A percentile compares a stretch with the other conserved stretches of the same genome.
phyloP scores from a whole-genome alignment of 225 moss, liverwort and hornwort species.

The Sphagnum tenellum region DNA sequence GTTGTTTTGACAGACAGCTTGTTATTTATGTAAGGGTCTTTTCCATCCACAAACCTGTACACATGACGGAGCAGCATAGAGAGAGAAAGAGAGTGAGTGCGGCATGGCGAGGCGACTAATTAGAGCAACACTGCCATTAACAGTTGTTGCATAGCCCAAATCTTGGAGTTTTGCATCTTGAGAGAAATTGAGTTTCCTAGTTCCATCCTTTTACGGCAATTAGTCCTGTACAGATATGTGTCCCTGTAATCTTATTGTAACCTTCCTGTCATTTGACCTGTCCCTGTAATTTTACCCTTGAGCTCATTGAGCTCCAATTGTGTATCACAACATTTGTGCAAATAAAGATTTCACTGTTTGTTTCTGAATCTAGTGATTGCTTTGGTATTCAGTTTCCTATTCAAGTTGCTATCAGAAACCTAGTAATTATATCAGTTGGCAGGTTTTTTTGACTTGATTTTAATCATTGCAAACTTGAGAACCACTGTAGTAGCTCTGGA shows the following conservation, averaged over 20 bases:
- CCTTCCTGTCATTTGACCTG: constrained; percentile 31
- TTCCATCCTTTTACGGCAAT: constrained; percentile 77
- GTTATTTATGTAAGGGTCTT: constrained; percentile 27
- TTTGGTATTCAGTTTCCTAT: no score
- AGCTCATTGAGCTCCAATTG: constrained; percentile 40
- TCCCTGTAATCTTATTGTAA: constrained; percentile 94
- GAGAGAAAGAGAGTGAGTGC: constrained; percentile 10
- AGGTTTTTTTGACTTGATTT: no score
- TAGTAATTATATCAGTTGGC: no score
- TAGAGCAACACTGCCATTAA: constrained; percentile 15
- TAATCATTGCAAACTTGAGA: no score
- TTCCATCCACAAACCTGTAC: constrained; percentile 47
- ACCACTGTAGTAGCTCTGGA: no score
- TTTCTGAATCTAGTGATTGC: no score
- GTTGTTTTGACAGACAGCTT: constrained; percentile 51
- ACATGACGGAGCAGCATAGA: constrained; percentile 56
- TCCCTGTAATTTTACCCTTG: constrained; percentile 71
- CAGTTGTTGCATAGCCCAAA: constrained; percentile 29
- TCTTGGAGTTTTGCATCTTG: constrained; percentile 59
- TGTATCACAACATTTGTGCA: constrained; percentile 95
- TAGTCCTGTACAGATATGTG: constrained; percentile 93
- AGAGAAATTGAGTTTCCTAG: constrained; percentile 51
- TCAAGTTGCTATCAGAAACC: no score
- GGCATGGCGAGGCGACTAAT: constrained; percentile 19
- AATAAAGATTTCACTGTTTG: constrained; percentile 25